Percentiles rank a stretch among this genome's conserved stretches.
Evolutionary conservation across 2,329 filamentous ascomycete genomes (phyloP).

Genomic region (Hymenoscyphus occultus): DNA sequence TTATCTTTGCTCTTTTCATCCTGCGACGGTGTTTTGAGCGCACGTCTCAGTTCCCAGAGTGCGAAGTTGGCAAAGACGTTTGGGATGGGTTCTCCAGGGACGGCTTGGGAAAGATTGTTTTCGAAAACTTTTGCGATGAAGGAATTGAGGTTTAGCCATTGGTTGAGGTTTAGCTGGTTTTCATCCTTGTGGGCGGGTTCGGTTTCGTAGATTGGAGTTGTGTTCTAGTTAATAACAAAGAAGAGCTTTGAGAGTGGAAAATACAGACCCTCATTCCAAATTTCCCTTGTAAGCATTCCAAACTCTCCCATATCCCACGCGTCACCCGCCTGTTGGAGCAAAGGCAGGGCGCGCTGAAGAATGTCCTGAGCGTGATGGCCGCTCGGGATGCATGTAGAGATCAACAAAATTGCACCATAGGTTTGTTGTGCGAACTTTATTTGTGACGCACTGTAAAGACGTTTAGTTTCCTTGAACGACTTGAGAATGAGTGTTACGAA

Average conservation of each 20-base stretch:
- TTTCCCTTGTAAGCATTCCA: neutral
- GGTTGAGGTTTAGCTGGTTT: neutral
- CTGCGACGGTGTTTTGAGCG: neutral
- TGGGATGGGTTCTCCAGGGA: neutral
- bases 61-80: neutral
- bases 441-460: neutral
- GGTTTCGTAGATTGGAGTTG: neutral
- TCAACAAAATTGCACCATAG: neutral
- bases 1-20: neutral
- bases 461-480: neutral
- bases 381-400: neutral
- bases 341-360: neutral
- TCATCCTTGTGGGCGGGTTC: neutral
- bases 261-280: neutral
- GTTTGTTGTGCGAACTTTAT: neutral
- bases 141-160: neutral
- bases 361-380: neutral
- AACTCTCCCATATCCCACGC: neutral
- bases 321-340: neutral
- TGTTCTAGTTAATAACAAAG: neutral
- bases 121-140: neutral
- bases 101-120: neutral
- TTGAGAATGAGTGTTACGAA: neutral
- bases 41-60: neutral
- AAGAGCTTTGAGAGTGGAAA: no score